Base-by-base conservation (phyloP, 495 filamentous ascomycete genomes). In the Aspergillus egyptiacus region DNA sequence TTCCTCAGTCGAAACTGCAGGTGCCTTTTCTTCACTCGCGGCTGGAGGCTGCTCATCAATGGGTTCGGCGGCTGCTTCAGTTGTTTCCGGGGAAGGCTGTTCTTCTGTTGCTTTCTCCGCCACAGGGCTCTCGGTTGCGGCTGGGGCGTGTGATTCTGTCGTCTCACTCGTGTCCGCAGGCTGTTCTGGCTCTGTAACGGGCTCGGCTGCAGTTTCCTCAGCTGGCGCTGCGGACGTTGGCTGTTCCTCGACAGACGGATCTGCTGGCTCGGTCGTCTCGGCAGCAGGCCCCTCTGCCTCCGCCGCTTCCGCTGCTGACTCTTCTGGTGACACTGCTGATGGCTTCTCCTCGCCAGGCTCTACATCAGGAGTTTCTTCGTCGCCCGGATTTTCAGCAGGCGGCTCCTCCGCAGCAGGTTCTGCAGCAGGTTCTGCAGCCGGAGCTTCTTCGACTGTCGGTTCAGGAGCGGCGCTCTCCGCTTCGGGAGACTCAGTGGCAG, bases 21-120 rank as follows among this genome's bases (percentile, higher is more conserved):
- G 33, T 13, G 32, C 32, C 10, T 44, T 9, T 25, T 25, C 9
- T 44, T 44, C 41, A 18, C n/a, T 10, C 15, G 24, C 59, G 6
- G 38, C 35, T 22, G 48, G 42, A 23, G 10, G 7, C 13, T 46
- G 30, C 13, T 55, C 48, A 4, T 45, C 51, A 28, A 33, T 25
- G 18, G 41, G 8, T 18, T 59, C 60, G 50, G 62, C 60, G n/a
- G 56, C 61, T 15, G 56, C 54, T 37, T 31, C 25, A 13, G 8
- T 28, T 15, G 7, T 24, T 31, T 27, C 25, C n/a, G 40, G 14
- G n/a, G 40, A 24, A 43, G 40, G 40, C 27, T 43, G 40, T 2
- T 44, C 28, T 33, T 54, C 40, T 40, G 55, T 52, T 24, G 46
- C 11, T 33, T 22, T 7, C 14, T 49, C 46, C 11, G 17, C 46